Evolutionary conservation across 2,329 filamentous ascomycete genomes (phyloP), one percentile per base, ranked within the genome.

Genomic region (Fusarium acutatum): DNA sequence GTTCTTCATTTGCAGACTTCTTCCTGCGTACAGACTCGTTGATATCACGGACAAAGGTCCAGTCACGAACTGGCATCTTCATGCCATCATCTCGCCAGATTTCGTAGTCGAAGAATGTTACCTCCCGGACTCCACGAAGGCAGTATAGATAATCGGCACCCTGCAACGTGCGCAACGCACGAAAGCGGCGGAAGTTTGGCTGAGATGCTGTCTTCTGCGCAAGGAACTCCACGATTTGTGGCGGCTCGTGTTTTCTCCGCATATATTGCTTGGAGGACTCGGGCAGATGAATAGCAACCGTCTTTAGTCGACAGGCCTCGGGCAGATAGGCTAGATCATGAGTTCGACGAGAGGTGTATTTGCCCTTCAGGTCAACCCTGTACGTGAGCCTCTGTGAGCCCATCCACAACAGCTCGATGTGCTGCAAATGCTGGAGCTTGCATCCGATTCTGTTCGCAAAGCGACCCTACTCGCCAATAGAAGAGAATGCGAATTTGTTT

Each of bases 401-500:
- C 0, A 79, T 74, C 78, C 83, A 86, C 4, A 86, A 74, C 0
- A 88, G 46, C 67, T 87, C 84, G 1, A 88, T 64, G 37, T 86
- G 80, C 56, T 84, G 84, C 0, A 88, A 46, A 0, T 86, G 79
- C n/a, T 85, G 81, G 2, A 84, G 65, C 0, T 84, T 81, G 7
- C 79, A 73, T 3, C 82, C 80, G 28, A 87, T 87, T 1, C 85
- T 83, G 3, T 72, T 74, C 60, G 81, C 82, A 71, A 88, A 88
- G 47, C 85, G 82, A 59, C 83, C 83, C 74, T 86, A 83, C 75
- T 88, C 86, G 50, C 87, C 86, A 0, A 88, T 77, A n/a, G 84
- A 86, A n/a, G 85, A 87, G 72, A 88, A 88, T 1, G 83, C 84
- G 67, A 88, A 88, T 0, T 79, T 85, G 71, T 88, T 88, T 4